Percentiles rank a stretch among this genome's conserved stretches.
Conservation (phyloP, 2,329 filamentous ascomycete genomes). For the Trichoderma atroviride region DNA sequence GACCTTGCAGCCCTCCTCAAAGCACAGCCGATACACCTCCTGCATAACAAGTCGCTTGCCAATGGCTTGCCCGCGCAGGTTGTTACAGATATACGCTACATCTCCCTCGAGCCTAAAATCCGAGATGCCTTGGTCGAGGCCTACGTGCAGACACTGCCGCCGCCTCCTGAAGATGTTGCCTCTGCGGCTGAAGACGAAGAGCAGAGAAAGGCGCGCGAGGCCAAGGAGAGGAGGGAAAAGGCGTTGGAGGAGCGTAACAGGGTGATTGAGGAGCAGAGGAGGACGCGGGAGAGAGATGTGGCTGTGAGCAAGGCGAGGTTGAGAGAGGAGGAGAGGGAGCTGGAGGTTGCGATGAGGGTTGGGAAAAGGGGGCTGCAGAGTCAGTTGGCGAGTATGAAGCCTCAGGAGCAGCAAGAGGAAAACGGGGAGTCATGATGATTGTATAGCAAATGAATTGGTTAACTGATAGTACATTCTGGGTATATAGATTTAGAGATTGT, state of each 20-base stretch:
- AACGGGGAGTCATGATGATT: constrained; percentile 28
- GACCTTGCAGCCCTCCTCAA: constrained; percentile 70
- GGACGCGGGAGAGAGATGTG: constrained; percentile 60
- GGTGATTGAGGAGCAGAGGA: constrained; percentile 64
- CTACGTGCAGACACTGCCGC: constrained; percentile 65
- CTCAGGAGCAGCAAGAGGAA: constrained; percentile 30
- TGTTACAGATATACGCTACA: constrained; percentile 68
- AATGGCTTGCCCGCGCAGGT: constrained; percentile 64
- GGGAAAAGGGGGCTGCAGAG: constrained; percentile 66
- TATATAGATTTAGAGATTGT: constrained; percentile 38
- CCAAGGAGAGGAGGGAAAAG: constrained; percentile 62
- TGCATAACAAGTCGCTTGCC: constrained; percentile 62
- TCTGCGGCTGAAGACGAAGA: constrained; percentile 55
- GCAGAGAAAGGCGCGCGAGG: constrained; percentile 51
- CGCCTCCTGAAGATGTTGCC: constrained; percentile 53
- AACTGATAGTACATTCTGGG: not conserved
- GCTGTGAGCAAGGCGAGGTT: constrained; percentile 63
- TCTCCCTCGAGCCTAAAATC: constrained; percentile 62
- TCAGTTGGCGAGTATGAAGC: constrained; percentile 51
- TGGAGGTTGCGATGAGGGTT: constrained; percentile 70
- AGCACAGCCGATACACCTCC: constrained; percentile 56
- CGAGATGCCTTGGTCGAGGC: constrained; percentile 68
- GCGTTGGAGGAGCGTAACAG: constrained; percentile 68
- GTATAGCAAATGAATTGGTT: not conserved
- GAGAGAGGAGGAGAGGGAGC: constrained; percentile 67